Base-by-base conservation (phyloP, 257 asterid genomes). In the Solanum chiquidenum region DNA sequence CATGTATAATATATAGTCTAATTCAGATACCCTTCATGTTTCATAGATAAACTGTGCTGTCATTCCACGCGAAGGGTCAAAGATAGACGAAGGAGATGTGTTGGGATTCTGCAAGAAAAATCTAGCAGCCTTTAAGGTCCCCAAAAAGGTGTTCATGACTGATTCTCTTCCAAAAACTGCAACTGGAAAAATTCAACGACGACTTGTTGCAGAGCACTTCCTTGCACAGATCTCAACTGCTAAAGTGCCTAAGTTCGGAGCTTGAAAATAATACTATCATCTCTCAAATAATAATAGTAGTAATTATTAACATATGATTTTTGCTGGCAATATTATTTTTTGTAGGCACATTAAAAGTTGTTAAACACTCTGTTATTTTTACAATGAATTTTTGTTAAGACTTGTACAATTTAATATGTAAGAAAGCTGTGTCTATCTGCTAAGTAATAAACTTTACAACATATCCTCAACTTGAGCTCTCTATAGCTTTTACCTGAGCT, bases 41-140 rank as follows among this genome's bases (percentile, higher is more conserved):
- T 27, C 87, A 34, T 91, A 96, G 99, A 96, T 97, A 89, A 95
- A 97, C 62, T 97, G 99, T n/a, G 99, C 99, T 14, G 95, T 95
- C n/a, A 97, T 97, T 83, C 95, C 98, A 4, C 88, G 96, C 34
- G 97, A 95, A 23, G 98, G 96, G 46, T 88, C 95, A 69, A 92
- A 89, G 64, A 89, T 96, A 18, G 92, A 92, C 18, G 99, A 93
- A 89, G 95, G 85, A 20, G 97, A 95, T 88, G 97, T 96, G 29
- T 85, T 86, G 42, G 90, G 91, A 83, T 91, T 92, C 90, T 94
- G 99, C 95, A 96, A 93, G 96, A 96, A 94, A 91, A 95, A 96
- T 76, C 92, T 97, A 13, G 98, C 99, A 2, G 95, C 92, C 64
- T 97, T 96, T 91, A 96, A 97, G 97, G 97, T 97, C 79, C 99